Base-by-base conservation (phyloP, 2,329 filamentous ascomycete species). In the Aureobasidium sp. region DNA sequence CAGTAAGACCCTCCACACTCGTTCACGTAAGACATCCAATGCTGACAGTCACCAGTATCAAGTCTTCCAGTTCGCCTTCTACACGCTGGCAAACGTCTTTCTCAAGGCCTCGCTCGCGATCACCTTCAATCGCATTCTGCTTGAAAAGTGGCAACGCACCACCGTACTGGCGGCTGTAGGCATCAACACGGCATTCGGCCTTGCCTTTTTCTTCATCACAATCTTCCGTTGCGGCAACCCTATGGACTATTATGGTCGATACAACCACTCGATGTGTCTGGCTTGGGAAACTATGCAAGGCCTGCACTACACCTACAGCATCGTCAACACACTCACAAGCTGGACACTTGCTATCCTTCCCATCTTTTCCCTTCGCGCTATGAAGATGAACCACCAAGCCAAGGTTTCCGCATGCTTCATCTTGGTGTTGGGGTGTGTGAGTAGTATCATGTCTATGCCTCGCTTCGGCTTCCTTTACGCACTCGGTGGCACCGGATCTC, bases 61-160 rank as follows among this genome's bases (percentile, higher is more conserved):
- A 10, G 32, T 70, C 21, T 63, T 73, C 3, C 68, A 70, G 44
- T 72, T 78, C 61, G 68, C 67, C 11, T 68, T 74, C 1, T 79
- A 79, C 64, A 65, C 76, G 30, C 59, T 73, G 9, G 71, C 74
- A 0, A 74, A 76, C 64, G 72, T 76, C 60, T 64, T 73, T 14
- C 66, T 78, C 62, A 79, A 79, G 63, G 72, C 78, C 30, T 78
- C 77, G 1, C 65, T 79, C 6, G 75, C 71, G 9, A 66, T 78
- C 34, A 78, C 78, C 68, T 78, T 78, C 66, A 68, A 75, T 3
- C 75, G 77, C 3, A 74, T 78, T 41, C 69, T 77, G 14, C 68
- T 66, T 14, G 68, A 71, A 34, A 58, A 48, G 14, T 77, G 74
- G 73, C 77, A 79, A 39, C 64, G 65, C 16, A 59, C 62, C 27